Conservation (phyloP, 2,329 filamentous ascomycete species). For the Seiridium unicorne region DNA sequence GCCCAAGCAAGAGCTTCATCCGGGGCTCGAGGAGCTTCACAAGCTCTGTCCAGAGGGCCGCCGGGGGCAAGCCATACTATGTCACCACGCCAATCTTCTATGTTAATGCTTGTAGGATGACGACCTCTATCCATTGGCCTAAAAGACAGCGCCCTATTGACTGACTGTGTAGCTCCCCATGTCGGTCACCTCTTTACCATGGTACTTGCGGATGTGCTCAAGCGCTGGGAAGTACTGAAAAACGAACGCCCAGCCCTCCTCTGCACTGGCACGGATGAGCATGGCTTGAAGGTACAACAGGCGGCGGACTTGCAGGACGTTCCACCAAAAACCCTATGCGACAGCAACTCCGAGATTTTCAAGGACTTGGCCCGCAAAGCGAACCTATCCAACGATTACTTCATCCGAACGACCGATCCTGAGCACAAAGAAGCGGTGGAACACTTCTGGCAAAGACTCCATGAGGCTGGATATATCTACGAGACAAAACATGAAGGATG, state of each 20-base stretch:
- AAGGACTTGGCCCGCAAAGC: constrained; percentile 68
- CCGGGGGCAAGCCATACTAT: constrained; percentile 76
- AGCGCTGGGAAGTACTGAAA: constrained; percentile 82
- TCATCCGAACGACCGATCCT: constrained; percentile 86
- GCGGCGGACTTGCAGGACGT: constrained; percentile 71
- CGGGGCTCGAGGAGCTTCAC: constrained; percentile 10
- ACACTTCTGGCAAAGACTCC: constrained; percentile 82
- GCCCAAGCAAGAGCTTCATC: constrained; percentile 13
- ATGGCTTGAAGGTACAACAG: constrained; percentile 95
- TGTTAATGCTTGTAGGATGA: constrained; percentile 79
- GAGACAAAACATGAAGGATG: constrained; percentile 85
- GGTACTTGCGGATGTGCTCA: constrained; percentile 85
- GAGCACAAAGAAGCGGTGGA: constrained; percentile 82
- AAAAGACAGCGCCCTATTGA: not conserved
- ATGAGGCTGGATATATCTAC: constrained; percentile 77
- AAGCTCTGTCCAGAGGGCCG: constrained; percentile 12
- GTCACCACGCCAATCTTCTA: constrained; percentile 98
- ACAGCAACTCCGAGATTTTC: constrained; percentile 79
- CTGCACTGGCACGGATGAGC: constrained; percentile 92
- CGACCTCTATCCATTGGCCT: not conserved
- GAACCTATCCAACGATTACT: constrained; percentile 75
- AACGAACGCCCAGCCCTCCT: constrained; percentile 66
- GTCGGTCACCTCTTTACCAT: constrained; percentile 94
- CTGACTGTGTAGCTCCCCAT: constrained; percentile 67
- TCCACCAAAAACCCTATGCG: constrained; percentile 82